phyloP scores from a whole-genome alignment of 805 yeast species.

The Cyberlindnera japonica region DNA sequence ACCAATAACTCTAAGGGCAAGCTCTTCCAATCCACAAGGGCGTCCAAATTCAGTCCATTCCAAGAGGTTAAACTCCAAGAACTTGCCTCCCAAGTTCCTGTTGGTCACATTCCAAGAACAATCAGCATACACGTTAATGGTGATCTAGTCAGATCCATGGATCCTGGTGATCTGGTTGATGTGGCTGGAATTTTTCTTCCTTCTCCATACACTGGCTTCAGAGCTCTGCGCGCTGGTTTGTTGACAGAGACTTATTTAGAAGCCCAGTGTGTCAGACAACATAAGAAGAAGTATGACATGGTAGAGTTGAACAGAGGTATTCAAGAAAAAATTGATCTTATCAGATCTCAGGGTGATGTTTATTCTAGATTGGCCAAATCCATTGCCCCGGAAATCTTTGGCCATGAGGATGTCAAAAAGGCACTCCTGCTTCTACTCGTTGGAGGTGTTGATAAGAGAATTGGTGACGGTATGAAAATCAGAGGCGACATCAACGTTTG shows the following conservation, averaged over 20 bases:
- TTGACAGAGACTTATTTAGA: constrained; percentile 91
- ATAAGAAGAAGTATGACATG: constrained; percentile 79
- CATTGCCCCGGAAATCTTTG: constrained; percentile 97
- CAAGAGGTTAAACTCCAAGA: constrained; percentile 96
- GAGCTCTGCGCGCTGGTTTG: constrained; percentile 88
- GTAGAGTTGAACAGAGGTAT: constrained; percentile 55
- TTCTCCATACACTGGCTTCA: constrained; percentile 91
- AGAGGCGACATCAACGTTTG: constrained; percentile 96
- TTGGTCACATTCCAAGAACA: constrained; percentile 94
- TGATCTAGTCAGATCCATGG: constrained; percentile 76
- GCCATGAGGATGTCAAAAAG: constrained; percentile 91
- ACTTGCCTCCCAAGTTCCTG: constrained; percentile 93
- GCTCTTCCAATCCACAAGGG: constrained; percentile 88
- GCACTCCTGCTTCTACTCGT: constrained; percentile 78
- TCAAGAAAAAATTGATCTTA: constrained; percentile 48
- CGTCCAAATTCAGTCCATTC: constrained; percentile 91
- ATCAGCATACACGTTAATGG: constrained; percentile 89
- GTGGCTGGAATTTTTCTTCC: constrained; percentile 92
- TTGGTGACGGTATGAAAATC: constrained; percentile 95
- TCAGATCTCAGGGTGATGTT: constrained; percentile 61
- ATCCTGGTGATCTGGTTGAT: constrained; percentile 95
- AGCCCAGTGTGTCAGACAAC: constrained; percentile 81
- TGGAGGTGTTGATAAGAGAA: constrained; percentile 93
- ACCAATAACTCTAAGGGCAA: constrained; percentile 83
- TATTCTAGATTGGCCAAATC: constrained; percentile 80